Percentiles rank a stretch among this genome's conserved stretches.
Conservation (phyloP, 2,329 filamentous ascomycete genomes). For the Pyrenophora tritici-repentis region DNA sequence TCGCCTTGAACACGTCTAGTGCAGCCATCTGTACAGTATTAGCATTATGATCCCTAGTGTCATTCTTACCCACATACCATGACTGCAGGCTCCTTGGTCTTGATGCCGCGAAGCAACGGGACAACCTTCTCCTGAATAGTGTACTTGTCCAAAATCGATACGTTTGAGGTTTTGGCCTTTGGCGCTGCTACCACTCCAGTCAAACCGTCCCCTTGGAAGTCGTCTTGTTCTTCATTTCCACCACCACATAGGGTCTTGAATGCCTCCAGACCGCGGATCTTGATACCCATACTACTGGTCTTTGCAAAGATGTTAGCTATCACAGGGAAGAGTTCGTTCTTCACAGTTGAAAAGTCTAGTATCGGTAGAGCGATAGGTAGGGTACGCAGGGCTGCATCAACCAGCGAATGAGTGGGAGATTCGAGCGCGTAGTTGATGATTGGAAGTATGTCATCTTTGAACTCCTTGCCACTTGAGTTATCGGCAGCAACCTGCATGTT, state of each 20-base stretch:
- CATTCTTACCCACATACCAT: slow-evolving; percentile 61
- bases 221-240: slow-evolving; percentile 46
- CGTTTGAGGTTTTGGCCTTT: slow-evolving; percentile 66
- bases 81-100: slow-evolving; percentile 95
- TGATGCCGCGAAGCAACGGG: slow-evolving; percentile 87
- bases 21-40: slow-evolving; percentile 68
- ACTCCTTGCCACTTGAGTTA: slow-evolving; percentile 88
- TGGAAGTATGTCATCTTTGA: slow-evolving; percentile 92
- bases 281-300: slow-evolving; percentile 92
- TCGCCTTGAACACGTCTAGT: slow-evolving; percentile 79
- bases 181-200: slow-evolving; percentile 67
- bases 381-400: slow-evolving; percentile 81
- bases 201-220: slow-evolving; percentile 67
- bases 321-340: slow-evolving; percentile 93
- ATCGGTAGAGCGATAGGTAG: slow-evolving; percentile 81
- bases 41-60: background rate
- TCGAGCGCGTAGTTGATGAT: slow-evolving; percentile 83
- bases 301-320: slow-evolving; percentile 89
- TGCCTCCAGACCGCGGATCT: slow-evolving; percentile 87
- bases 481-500: slow-evolving; percentile 75
- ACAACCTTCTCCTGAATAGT: slow-evolving; percentile 98
- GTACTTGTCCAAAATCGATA: slow-evolving; percentile 90
- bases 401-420: slow-evolving; percentile 84
- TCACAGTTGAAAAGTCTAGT: slow-evolving; percentile 94
- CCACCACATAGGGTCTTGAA: slow-evolving; percentile 90